phyloP scores from a whole-genome alignment of 768 basidiomycete species.

The Russula ochroleuca region DNA sequence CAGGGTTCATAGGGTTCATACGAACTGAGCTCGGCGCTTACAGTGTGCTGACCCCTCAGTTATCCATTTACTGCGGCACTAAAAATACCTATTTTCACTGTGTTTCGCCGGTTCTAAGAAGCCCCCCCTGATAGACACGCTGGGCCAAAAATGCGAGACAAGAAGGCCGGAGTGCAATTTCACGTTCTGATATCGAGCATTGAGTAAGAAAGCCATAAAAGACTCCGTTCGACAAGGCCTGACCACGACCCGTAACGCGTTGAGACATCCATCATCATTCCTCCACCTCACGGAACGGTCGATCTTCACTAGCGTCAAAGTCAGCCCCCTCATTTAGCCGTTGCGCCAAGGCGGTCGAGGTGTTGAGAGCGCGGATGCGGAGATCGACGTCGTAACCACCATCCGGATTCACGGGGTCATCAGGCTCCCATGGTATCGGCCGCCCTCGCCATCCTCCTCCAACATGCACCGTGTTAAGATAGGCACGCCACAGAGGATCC shows the following conservation, averaged over 20 bases:
- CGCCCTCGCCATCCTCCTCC: constrained; percentile 54
- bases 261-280: constrained; percentile 1
- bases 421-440: constrained; percentile 48
- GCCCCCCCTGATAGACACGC: too few species aligned
- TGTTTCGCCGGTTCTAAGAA: too few species aligned
- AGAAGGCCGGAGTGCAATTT: too few species aligned
- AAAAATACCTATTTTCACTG: too few species aligned
- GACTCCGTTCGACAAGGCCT: neutral
- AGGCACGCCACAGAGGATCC: constrained; percentile 58
- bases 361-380: constrained; percentile 1
- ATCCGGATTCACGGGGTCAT: neutral
- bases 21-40: too few species aligned
- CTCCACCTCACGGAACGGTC: constrained; percentile 3
- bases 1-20: too few species aligned
- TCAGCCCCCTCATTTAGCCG: constrained; percentile 4
- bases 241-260: neutral
- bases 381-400: constrained; percentile 12
- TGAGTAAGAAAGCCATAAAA: neutral
- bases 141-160: too few species aligned
- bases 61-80: too few species aligned
- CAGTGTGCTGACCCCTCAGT: too few species aligned
- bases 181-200: too few species aligned
- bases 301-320: constrained; percentile 4
- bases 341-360: constrained; percentile 3
- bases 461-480: constrained; percentile 53